Conservation (phyloP, 2,329 filamentous ascomycete species). For the Phialemonium atrogriseum region DNA sequence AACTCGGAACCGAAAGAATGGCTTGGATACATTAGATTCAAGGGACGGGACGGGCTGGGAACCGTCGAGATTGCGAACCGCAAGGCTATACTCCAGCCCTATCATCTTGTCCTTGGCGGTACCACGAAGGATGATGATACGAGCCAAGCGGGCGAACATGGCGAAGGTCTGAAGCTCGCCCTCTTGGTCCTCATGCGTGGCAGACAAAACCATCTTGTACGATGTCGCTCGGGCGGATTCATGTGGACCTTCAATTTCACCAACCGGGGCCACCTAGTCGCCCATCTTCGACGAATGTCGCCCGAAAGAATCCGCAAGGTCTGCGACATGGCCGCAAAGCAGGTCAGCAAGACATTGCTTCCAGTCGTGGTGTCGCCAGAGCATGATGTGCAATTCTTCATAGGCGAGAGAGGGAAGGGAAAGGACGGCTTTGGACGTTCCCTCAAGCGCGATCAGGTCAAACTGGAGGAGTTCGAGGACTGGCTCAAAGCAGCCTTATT, state of each 20-base stretch:
- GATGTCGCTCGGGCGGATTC: constrained; percentile 16
- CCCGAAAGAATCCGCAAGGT: constrained; percentile 1
- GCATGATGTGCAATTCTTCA: constrained; percentile 15
- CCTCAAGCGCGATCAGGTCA: constrained; percentile 4
- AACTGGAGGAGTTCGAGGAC: constrained; percentile 7
- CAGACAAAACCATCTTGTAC: constrained; percentile 17
- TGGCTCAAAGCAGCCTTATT: constrained; percentile 15
- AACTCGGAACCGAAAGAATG: constrained; percentile 8
- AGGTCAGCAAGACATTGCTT: constrained; percentile 5
- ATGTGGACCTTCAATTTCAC: constrained; percentile 22
- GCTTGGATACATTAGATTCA: constrained; percentile 22
- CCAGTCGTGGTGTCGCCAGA: constrained; percentile 6
- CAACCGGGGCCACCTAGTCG: constrained; percentile 13
- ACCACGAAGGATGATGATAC: constrained; percentile 14
- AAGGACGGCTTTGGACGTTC: constrained; percentile 7
- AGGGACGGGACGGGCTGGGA: constrained; percentile 11
- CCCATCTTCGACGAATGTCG: constrained; percentile 8
- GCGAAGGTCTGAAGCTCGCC: constrained; percentile 20
- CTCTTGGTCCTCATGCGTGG: constrained; percentile 18
- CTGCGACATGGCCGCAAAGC: constrained; percentile 3
- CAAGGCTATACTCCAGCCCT: constrained; percentile 18
- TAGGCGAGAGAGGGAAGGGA: constrained; percentile 10
- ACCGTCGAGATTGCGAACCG: constrained; percentile 21
- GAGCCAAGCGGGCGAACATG: constrained; percentile 18
- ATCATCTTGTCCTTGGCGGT: constrained; percentile 19